Conservation (phyloP, 345 rosid species). For the Gossypium thurberi region DNA sequence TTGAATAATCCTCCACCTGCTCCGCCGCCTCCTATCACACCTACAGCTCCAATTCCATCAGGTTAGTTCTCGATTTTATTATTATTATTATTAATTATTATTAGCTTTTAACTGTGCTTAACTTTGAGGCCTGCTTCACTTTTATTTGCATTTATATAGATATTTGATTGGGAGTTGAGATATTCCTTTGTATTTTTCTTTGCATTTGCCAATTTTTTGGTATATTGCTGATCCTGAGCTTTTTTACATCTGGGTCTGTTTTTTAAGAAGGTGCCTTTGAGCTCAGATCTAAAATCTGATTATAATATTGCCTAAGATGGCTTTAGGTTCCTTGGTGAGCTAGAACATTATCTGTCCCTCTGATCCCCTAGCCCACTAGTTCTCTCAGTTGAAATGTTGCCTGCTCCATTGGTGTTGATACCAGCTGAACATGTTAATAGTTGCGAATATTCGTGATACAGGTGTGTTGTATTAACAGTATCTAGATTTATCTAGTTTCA, state of each 20-base stretch:
- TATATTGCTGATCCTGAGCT: not conserved
- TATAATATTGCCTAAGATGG: not conserved
- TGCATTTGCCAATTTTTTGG: not conserved
- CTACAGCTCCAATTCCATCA: slow-evolving; percentile 23
- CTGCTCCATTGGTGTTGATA: not conserved
- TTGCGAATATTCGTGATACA: not conserved
- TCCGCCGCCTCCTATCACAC: slow-evolving; percentile 50
- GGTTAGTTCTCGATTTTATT: not conserved
- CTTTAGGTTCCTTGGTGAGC: not conserved
- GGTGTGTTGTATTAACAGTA: not conserved
- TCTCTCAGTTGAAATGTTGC: not conserved
- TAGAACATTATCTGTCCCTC: not conserved
- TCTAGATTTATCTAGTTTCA: slow-evolving; percentile 2
- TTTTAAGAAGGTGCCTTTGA: not conserved
- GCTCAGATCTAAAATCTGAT: not conserved
- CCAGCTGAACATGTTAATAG: not conserved
- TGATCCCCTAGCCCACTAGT: not conserved
- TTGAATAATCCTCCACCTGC: slow-evolving; percentile 25
- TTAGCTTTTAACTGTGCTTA: not conserved
- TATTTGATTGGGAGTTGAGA: not conserved
- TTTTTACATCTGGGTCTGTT: not conserved
- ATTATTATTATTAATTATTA: not conserved
- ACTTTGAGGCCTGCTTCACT: not conserved
- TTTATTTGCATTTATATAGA: not conserved
- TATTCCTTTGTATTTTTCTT: not conserved